These are phyloP conservation scores for Helicosporidium sp. DNA, from an alignment of 139 green algal species.

Conservation along the genomic window DNA sequence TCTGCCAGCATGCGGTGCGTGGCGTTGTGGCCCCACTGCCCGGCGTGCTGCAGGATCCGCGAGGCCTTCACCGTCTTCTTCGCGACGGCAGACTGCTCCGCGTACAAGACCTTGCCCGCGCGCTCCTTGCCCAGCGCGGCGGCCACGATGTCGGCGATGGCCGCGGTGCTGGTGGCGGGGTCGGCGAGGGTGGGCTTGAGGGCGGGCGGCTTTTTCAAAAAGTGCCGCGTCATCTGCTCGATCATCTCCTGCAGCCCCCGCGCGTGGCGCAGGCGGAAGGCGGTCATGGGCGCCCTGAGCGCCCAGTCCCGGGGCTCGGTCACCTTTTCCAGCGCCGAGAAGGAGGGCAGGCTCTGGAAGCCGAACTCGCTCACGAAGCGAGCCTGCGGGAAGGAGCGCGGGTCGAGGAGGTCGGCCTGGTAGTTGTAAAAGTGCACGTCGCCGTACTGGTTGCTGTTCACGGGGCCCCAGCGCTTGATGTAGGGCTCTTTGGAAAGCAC, in stretches of 20 bases:
- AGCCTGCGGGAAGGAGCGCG: conserved; percentile 22
- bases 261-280: conserved; percentile 41
- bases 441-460: conserved; percentile 10
- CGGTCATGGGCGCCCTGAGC: conserved; percentile 18
- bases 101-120: background rate
- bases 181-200: background rate
- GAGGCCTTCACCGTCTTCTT: background rate
- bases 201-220: too few relatives aligned
- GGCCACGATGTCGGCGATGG: too few relatives aligned
- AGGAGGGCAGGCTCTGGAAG: conserved; percentile 35
- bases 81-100: background rate
- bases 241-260: conserved; percentile 36
- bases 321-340: conserved; percentile 6
- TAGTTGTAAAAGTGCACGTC: conserved; percentile 70
- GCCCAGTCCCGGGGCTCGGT: conserved; percentile 20
- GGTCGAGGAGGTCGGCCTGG: conserved; percentile 20
- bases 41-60: too few relatives aligned
- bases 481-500: conserved; percentile 20
- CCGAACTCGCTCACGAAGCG: conserved; percentile 50
- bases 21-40: too few relatives aligned
- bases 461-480: conserved; percentile 27
- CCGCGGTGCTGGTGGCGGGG: too few relatives aligned
- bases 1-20: too few relatives aligned
- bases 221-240: conserved; percentile 36
- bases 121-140: too few relatives aligned